Evolutionary conservation across 1,139 yeast species (phyloP), one percentile per base, ranked within the genome.

Genomic region (Pichia sorboxylosa): DNA sequence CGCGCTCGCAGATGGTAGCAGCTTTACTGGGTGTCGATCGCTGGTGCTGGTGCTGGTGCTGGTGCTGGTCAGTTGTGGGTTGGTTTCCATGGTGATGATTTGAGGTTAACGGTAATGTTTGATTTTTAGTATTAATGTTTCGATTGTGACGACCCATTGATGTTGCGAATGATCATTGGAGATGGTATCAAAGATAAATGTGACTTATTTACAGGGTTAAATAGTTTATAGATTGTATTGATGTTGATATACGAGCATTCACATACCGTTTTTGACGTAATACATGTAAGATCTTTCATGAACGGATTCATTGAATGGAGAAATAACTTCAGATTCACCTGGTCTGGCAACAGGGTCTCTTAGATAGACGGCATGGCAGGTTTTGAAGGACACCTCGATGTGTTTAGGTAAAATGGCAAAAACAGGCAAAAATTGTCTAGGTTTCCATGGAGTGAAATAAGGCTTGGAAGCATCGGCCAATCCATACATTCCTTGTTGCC

Each of bases 261-360:
- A 75, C 73, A 72, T 63, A 45, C 83, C 82, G 52, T 73, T 78
- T 64, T 92, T 76, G 38, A 75, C 75, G 59, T 90, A 90, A 70
- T 79, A 85, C 93, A 85, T 82, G 65, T 82, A 87, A 26, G 97
- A 95, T 57, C 94, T 75, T 60, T 87, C 93, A 52, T 90, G 97
- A 46, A 78, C 75, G 43, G 77, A 79, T 42, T 75, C 66, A 29
- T 80, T 78, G 60, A 80, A 83, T 34, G 98, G 98, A 32, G 94
- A 68, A 40, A 90, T 83, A 37, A 90, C 94, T 62, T 90, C 98
- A 20, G 96, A 82, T 51, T 82, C 87, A 31, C 95, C 97, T 10
- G 97, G 96, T 57, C 97, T 73, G 10, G 97, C 94, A 36, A 90
- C 87, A 13, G 98, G 98, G 55, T 90, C 94, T 59, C 96, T 78